A percentile compares a stretch with the other conserved stretches of the same genome.
These are phyloP conservation scores for Geotrichum fermentans DNA, from an alignment of 1,139 yeast genomes.

Conservation along the genomic window DNA sequence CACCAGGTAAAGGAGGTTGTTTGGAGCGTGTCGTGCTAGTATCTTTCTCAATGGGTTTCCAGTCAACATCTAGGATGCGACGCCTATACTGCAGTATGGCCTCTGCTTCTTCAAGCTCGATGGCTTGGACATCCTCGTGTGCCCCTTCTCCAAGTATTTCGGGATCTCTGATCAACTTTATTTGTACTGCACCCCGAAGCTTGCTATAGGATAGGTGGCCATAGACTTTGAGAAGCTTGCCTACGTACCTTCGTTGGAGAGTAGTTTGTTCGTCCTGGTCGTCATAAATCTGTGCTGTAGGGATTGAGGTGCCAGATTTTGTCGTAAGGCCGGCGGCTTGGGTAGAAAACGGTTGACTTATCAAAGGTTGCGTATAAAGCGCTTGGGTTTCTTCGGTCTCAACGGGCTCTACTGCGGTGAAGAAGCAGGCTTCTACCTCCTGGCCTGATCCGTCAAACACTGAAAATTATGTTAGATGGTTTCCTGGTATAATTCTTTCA, in stretches of 20 bases:
- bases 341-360: not conserved
- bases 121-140: not conserved
- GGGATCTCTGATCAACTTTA: not conserved
- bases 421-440: constrained; percentile 3
- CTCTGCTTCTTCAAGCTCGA: not conserved
- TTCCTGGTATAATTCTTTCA: not conserved
- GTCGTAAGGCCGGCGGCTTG: not conserved
- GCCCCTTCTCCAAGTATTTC: not conserved
- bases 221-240: not conserved
- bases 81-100: not conserved
- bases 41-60: not conserved
- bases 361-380: not conserved
- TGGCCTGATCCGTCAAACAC: constrained; percentile 3
- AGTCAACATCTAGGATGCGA: not conserved
- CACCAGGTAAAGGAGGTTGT: not conserved
- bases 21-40: not conserved
- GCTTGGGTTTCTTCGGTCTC: not conserved
- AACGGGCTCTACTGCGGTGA: not conserved
- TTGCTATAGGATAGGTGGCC: not conserved
- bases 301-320: not conserved
- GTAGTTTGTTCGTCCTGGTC: not conserved
- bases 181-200: not conserved
- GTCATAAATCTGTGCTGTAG: not conserved
- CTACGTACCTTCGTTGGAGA: not conserved
- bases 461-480: not conserved